Evolutionary conservation across 106 monocot species (phyloP).

Genomic region (Iris macrosiphon): DNA sequence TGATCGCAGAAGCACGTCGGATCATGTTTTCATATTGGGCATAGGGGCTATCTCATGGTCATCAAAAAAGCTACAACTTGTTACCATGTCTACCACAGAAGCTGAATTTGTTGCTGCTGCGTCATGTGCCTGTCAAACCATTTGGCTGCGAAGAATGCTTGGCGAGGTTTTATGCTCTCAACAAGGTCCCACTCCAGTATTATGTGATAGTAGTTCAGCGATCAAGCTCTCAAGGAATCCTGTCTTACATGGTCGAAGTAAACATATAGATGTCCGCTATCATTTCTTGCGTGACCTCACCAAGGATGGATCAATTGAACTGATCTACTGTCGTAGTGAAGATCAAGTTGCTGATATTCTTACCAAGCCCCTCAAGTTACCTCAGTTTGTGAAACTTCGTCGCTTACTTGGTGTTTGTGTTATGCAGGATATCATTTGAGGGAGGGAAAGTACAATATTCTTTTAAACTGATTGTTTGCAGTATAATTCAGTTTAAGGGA

Average conservation of each 20-base stretch:
- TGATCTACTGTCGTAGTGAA: not conserved
- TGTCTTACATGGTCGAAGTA: slow-evolving; percentile 3
- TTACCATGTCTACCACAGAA: not conserved
- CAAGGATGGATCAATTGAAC: not conserved
- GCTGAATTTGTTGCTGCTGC: not conserved
- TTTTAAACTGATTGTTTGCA: no score
- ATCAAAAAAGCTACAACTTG: not conserved
- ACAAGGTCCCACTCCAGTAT: not conserved
- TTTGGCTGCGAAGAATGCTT: not conserved
- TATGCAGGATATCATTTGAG: no score
- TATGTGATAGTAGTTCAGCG: slow-evolving; percentile 1
- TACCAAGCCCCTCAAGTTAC: not conserved
- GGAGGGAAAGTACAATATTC: no score
- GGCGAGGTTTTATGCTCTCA: not conserved
- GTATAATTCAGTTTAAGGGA: no score
- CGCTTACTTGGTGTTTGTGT: no score
- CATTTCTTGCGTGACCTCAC: not conserved
- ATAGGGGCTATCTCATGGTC: not conserved
- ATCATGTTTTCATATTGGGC: no score
- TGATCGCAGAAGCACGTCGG: no score
- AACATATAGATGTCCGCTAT: not conserved
- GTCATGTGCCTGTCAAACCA: slow-evolving; percentile 1
- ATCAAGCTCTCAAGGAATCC: not conserved
- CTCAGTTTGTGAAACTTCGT: not conserved
- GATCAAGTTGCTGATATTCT: slow-evolving; percentile 5